Evolutionary conservation across 1,139 yeast species (phyloP).

Genomic region (Nakaseomyces glabratus): DNA sequence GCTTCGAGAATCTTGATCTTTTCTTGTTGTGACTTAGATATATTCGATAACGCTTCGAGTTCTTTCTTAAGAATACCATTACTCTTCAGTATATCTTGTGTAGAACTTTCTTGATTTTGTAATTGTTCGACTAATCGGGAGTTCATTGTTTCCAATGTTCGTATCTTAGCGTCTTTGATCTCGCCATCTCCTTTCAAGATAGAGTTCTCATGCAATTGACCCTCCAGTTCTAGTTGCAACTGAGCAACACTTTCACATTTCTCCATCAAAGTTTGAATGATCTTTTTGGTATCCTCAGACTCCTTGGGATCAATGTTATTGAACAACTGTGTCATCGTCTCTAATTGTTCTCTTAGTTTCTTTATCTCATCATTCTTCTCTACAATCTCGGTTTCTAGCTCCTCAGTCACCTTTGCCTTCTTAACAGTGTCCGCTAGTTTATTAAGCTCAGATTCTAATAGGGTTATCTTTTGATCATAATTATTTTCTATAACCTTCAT

Average conservation of each 20-base stretch:
- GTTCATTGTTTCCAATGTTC: conserved; percentile 18
- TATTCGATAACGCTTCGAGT: conserved; percentile 12
- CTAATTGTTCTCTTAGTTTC: conserved; percentile 38
- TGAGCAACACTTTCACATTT: conserved; percentile 22
- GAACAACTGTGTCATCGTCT: conserved; percentile 33
- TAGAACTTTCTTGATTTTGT: conserved; percentile 15
- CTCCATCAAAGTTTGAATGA: conserved; percentile 16
- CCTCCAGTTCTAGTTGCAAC: conserved; percentile 18
- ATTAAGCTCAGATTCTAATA: conserved; percentile 50
- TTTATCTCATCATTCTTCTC: conserved; percentile 39
- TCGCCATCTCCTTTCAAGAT: conserved; percentile 12
- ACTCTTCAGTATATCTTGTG: conserved; percentile 13
- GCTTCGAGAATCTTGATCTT: conserved; percentile 14
- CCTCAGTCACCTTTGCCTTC: conserved; percentile 31
- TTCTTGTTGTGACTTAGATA: conserved; percentile 14
- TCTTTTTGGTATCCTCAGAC: conserved; percentile 8
- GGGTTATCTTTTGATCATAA: conserved; percentile 37
- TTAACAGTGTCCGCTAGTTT: conserved; percentile 18
- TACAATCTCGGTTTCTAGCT: conserved; percentile 31
- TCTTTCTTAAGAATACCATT: conserved; percentile 16
- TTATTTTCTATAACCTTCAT: conserved; percentile 43
- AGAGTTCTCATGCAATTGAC: conserved; percentile 12
- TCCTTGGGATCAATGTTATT: conserved; percentile 4
- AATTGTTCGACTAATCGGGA: conserved; percentile 17
- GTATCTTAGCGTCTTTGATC: conserved; percentile 11